Base-by-base conservation (phyloP, 805 yeast genomes). In the Yarrowia deformans region DNA sequence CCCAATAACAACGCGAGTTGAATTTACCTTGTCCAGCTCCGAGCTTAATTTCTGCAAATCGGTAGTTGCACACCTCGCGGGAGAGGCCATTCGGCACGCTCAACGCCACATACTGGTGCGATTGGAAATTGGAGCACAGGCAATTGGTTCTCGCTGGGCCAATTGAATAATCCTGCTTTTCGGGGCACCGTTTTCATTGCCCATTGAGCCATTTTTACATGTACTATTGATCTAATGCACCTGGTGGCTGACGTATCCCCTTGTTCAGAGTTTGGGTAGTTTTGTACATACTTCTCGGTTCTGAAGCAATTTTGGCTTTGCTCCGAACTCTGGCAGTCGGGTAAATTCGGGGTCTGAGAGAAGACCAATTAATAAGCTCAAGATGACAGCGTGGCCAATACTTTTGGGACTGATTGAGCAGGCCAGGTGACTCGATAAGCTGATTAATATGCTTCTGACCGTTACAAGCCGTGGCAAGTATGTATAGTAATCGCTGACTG, bases 241-340 rank as follows among this genome's bases (percentile, higher is more conserved):
- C 58, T 52, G 32, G 58, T 13, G 32, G 45, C 60, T 39, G 60
- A 54, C 60, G 60, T 54, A 54, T 54, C 45, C 58, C 13, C 45
- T 54, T 39, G 58, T 39, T 16, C 60, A 19, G 34, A 54, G 60
- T 52, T 52, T 52, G 42, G 55, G 58, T 52, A 34, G 56, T 35
- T 50, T 50, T 34, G 42, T 52, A 29, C 58, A 54, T 54, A 19
- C 43, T 37, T 54, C 46, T 56, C 63, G 63, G 63, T 56, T 56
- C 63, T 56, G 63, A 56, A 56, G 63, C 63, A 56, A 56, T 56
- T 54, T 23, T 56, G 63, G 63, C 63, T 56, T 60, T 60, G 66
- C 66, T 60, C 66, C 66, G 19, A 60, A 60, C 66, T 60, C 9
- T 60, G 66, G 32, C 18, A 10, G 52, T 60, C 66, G 66, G 66